Evolutionary conservation across 2,329 filamentous ascomycete species (phyloP), one percentile per base, ranked within the genome.

Genomic region (Fusarium hostae): DNA sequence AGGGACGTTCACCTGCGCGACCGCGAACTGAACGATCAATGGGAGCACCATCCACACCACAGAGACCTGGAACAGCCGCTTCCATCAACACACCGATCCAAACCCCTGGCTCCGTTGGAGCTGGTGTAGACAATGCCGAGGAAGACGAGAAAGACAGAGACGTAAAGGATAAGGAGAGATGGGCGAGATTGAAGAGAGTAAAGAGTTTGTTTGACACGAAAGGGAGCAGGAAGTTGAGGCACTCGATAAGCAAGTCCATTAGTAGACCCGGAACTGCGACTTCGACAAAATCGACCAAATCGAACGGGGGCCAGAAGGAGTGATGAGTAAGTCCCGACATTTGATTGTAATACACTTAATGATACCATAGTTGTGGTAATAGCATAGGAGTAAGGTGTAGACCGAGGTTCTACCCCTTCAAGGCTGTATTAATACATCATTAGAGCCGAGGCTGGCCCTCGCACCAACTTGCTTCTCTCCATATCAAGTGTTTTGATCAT

Each of bases 151-250:
- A 81, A 41, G 79, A 79, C 1, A 82, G 85, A 30, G 84, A 86
- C 50, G 85, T 82, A 47, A 91, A 91, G 77, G 91, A 94, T 67
- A 92, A 92, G 79, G 90, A 92, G 80, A 86, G 91, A 70, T 93
- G 91, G 91, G 88, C 90, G n/a, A 86, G 90, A 72, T 81, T 94
- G 70, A 87, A 90, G 75, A 87, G 88, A 63, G 90, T 94, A 63
- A 92, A 92, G 84, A 92, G 90, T 76, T 81, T 92, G 50, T 90
- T 94, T 75, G 90, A 92, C 68, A 85, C 88, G 9, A 93, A 92
- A 79, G 86, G 85, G 3, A 83, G 84, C 12, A 89, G 84, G 78
- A 90, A 87, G 77, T 79, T 85, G 57, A 82, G 81, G 59, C 81
- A 81, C 39, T 80, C 82, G 7, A 72, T 81, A 22, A 77, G 75